Percentiles rank a stretch among this genome's conserved stretches.
Evolutionary conservation across 805 yeast genomes (phyloP).

Genomic region (Blastobotrys terrestris): DNA sequence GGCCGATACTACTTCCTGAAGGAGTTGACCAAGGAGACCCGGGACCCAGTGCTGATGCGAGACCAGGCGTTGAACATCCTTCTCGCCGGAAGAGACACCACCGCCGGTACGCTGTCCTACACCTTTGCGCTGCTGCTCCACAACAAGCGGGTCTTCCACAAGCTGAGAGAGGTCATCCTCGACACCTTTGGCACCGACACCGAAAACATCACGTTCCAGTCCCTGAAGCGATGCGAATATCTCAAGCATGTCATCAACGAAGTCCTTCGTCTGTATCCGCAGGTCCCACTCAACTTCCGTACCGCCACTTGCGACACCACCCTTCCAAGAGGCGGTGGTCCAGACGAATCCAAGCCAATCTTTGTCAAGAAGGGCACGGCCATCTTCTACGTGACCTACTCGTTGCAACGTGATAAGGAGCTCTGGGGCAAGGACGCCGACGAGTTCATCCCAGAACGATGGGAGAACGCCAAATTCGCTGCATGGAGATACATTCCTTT

Average conservation of each 20-base stretch:
- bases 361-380: conserved; percentile 36
- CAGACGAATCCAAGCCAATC: conserved; percentile 31
- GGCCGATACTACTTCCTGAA: conserved; percentile 43
- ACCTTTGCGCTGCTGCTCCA: conserved; percentile 41
- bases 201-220: conserved; percentile 36
- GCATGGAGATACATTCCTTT: conserved; percentile 46
- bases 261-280: conserved; percentile 40
- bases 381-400: conserved; percentile 34
- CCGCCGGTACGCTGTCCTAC: conserved; percentile 46
- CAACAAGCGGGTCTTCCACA: conserved; percentile 27
- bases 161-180: conserved; percentile 36
- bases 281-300: conserved; percentile 42
- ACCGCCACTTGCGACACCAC: conserved; percentile 38
- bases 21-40: conserved; percentile 44
- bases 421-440: conserved; percentile 39
- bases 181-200: conserved; percentile 31
- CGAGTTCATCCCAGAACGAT: conserved; percentile 41
- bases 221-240: conserved; percentile 44
- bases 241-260: conserved; percentile 45
- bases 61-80: conserved; percentile 47
- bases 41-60: conserved; percentile 41
- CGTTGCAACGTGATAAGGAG: conserved; percentile 36
- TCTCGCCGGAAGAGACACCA: conserved; percentile 52
- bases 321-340: conserved; percentile 46
- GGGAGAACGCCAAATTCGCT: conserved; percentile 35